Conservation (phyloP, 352 stramenopile genomes). For the Globisporangium okanoganense region DNA sequence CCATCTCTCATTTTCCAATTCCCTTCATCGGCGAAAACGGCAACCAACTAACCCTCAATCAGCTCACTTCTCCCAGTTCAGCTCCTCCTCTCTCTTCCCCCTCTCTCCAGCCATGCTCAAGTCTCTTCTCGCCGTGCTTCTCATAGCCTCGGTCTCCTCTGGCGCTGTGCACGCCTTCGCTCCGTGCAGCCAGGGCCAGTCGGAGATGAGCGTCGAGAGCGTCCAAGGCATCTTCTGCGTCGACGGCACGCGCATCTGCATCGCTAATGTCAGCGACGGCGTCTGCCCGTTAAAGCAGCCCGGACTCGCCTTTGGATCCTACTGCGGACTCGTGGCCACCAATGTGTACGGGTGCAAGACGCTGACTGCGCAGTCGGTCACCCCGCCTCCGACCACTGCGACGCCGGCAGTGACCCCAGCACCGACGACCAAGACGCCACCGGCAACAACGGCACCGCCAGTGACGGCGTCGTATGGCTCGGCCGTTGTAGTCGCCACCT, state of each 20-base stretch:
- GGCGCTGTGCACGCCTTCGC: constrained; percentile 1
- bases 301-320: constrained; percentile 17
- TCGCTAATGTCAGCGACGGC: constrained; percentile 8
- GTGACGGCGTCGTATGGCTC: not conserved
- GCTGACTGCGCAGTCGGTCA: constrained; percentile 6
- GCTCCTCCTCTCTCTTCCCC: not conserved
- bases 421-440: too few species aligned
- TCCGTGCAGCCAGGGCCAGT: constrained; percentile 2
- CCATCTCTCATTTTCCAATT: too few species aligned
- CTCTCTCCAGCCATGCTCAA: constrained; percentile 7
- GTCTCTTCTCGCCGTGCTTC: constrained; percentile 4
- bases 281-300: constrained; percentile 10
- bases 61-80: not conserved
- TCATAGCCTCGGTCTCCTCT: constrained; percentile 4
- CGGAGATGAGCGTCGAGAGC: constrained; percentile 17
- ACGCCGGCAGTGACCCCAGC: not conserved
- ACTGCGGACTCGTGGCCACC: constrained; percentile 15
- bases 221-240: constrained; percentile 20
- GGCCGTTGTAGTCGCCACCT: too few species aligned
- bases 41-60: not conserved
- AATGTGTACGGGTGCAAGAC: constrained; percentile 21
- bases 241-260: constrained; percentile 13
- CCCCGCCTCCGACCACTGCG: not conserved
- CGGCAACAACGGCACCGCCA: not conserved
- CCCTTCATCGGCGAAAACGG: too few species aligned